These are phyloP conservation scores for Arabis hirsuta DNA, from an alignment of 345 rosid species.

Conservation along the genomic window DNA sequence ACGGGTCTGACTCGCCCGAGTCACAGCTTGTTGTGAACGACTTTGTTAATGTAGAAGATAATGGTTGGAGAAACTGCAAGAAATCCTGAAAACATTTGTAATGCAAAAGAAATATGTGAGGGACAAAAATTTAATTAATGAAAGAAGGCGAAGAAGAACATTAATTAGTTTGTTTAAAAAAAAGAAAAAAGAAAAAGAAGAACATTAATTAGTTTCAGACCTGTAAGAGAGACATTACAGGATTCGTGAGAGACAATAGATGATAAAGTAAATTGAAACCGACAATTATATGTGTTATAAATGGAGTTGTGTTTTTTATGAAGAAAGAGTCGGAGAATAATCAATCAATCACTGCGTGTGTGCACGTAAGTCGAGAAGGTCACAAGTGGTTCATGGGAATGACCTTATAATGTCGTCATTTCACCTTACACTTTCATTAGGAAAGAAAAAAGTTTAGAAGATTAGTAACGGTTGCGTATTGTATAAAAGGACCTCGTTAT, in stretches of 20 bases:
- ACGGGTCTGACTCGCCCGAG: constrained; percentile 52
- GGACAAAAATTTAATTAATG: not conserved
- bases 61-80: constrained; percentile 39
- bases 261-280: not conserved
- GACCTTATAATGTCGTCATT: constrained; percentile 40
- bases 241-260: not conserved
- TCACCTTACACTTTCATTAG: no score
- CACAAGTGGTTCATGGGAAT: constrained; percentile 34
- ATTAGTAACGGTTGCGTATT: not conserved
- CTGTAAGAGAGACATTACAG: constrained; percentile 43
- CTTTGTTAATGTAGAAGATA: constrained; percentile 43
- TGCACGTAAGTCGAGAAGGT: constrained; percentile 37
- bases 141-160: not conserved
- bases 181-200: not conserved
- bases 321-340: constrained; percentile 25
- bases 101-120: not conserved
- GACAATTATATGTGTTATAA: not conserved
- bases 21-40: constrained; percentile 50
- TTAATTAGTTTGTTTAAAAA: constrained; percentile 10
- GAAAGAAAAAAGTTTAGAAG: no score
- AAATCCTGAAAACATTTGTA: constrained; percentile 38
- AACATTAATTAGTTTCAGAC: constrained; percentile 13
- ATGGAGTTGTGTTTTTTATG: not conserved
- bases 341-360: constrained; percentile 36
- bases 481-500: not conserved